phyloP scores from a whole-genome alignment of 2,329 filamentous ascomycete genomes.

The Talaromyces rugulosus region DNA sequence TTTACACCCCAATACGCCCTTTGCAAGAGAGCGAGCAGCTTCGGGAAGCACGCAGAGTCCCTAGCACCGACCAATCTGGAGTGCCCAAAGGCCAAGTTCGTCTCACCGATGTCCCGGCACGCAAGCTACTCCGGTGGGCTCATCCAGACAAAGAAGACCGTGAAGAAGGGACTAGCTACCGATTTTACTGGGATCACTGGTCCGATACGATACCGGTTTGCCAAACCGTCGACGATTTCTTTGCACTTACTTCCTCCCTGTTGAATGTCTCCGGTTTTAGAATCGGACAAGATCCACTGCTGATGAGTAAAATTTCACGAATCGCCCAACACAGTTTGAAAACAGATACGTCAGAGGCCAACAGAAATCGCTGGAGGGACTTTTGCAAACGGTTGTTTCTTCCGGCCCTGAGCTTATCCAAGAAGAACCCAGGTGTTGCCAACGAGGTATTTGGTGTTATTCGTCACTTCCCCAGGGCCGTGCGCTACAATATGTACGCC shows the following conservation, averaged over 20 bases:
- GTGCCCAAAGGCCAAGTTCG: constrained; percentile 66
- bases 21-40: constrained; percentile 38
- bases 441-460: constrained; percentile 84
- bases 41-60: constrained; percentile 47
- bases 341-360: constrained; percentile 65
- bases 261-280: constrained; percentile 82
- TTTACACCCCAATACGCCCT: constrained; percentile 56
- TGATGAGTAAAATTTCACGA: constrained; percentile 77
- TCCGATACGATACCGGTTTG: constrained; percentile 88
- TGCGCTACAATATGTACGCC: constrained; percentile 82
- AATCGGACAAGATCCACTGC: constrained; percentile 75
- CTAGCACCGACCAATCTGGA: constrained; percentile 61
- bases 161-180: constrained; percentile 70
- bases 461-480: constrained; percentile 68
- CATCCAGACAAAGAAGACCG: constrained; percentile 73
- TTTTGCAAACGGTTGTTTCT: constrained; percentile 80
- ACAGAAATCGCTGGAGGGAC: constrained; percentile 75
- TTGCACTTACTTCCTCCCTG: constrained; percentile 77
- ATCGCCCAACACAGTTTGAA: constrained; percentile 75
- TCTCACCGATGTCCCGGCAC: constrained; percentile 55
- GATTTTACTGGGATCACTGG: constrained; percentile 98
- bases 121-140: constrained; percentile 75
- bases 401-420: constrained; percentile 80
- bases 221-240: constrained; percentile 84
- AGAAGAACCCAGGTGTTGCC: constrained; percentile 75